A percentile compares a stretch with the other conserved stretches of the same genome.
Conservation (phyloP, 2,329 filamentous ascomycete species). For the Penicillium sp. region DNA sequence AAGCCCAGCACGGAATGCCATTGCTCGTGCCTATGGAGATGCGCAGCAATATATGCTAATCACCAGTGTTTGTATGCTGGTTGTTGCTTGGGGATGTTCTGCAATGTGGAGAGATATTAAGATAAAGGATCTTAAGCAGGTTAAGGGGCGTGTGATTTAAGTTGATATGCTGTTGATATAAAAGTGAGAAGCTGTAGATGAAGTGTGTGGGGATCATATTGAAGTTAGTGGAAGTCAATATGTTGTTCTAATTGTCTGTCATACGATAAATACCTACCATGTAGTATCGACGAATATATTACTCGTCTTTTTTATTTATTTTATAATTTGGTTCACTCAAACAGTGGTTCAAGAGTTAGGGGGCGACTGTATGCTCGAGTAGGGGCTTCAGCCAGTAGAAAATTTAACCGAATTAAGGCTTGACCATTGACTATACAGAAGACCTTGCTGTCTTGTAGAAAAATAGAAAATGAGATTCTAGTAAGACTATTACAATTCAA, state of each 20-base stretch:
- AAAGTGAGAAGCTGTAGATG: neutral
- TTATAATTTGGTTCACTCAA: neutral
- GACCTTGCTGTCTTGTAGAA: neutral
- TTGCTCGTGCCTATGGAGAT: conserved; percentile 45
- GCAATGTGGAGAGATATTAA: conserved; percentile 4
- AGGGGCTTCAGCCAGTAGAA: neutral
- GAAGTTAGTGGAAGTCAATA: neutral
- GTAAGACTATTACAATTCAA: neutral
- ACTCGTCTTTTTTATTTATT: too few relatives aligned
- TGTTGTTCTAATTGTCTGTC: neutral
- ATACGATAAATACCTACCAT: neutral
- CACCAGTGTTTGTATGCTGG: conserved; percentile 48
- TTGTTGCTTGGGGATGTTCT: conserved; percentile 34
- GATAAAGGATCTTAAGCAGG: conserved; percentile 7
- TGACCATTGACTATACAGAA: neutral
- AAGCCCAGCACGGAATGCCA: conserved; percentile 43
- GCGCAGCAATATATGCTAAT: conserved; percentile 50
- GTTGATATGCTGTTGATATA: neutral
- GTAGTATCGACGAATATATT: neutral
- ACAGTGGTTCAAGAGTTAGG: too few relatives aligned
- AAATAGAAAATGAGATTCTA: neutral
- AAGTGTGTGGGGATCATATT: neutral
- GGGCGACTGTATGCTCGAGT: neutral
- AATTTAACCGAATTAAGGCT: neutral
- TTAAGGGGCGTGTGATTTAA: conserved; percentile 4